Conservation (phyloP, 176 grass and related monocot species). For the Lolium perenne region DNA sequence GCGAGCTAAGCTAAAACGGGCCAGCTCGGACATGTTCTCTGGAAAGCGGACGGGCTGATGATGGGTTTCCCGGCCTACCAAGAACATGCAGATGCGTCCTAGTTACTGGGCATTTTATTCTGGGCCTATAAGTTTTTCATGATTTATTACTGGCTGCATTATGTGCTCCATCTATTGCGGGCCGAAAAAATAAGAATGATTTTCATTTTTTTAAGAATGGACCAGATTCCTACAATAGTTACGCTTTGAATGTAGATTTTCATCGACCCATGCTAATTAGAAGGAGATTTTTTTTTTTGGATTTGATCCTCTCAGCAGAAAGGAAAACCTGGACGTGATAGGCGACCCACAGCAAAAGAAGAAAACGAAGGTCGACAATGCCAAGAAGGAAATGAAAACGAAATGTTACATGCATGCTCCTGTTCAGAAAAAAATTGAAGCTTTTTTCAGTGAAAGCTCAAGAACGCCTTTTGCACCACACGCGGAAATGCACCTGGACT, state of each 20-base stretch:
- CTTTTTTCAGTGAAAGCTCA: background rate
- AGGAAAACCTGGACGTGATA: background rate
- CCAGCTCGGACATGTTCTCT: background rate
- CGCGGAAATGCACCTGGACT: conserved; percentile 15
- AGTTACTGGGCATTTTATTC: too few species aligned
- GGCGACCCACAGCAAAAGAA: background rate
- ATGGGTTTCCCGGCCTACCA: background rate
- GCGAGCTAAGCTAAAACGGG: background rate
- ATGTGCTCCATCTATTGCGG: background rate
- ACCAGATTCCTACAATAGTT: background rate
- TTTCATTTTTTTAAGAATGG: background rate
- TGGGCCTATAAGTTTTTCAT: background rate
- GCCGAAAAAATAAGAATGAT: too few species aligned
- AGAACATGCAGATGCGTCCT: too few species aligned
- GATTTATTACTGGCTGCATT: background rate
- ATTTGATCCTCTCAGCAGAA: background rate
- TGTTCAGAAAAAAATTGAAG: background rate
- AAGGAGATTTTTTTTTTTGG: background rate
- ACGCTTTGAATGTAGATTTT: background rate
- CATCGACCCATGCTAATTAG: background rate
- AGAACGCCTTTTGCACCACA: conserved; percentile 12
- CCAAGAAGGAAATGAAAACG: background rate
- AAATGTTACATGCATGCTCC: background rate
- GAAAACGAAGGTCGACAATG: background rate
- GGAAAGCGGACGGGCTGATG: background rate